Evolutionary conservation across 768 basidiomycete genomes (phyloP).

Genomic region (Tylopilus rubrobrunneus): DNA sequence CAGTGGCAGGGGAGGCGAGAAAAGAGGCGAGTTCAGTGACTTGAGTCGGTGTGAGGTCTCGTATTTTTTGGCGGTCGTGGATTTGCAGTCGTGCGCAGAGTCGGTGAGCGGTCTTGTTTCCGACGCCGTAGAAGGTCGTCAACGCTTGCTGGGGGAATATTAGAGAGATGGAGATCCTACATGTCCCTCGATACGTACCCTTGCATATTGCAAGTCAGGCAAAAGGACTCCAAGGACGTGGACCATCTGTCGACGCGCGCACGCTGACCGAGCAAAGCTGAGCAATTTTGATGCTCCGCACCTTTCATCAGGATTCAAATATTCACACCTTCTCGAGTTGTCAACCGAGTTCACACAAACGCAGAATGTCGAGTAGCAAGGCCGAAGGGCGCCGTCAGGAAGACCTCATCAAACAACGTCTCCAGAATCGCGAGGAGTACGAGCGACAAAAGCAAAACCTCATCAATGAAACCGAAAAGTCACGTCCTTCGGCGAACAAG

Average conservation of each 20-base stretch:
- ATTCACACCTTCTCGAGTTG: not conserved
- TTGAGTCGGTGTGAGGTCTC: slow-evolving; percentile 80
- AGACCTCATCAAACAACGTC: slow-evolving; percentile 79
- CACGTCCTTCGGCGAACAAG: slow-evolving; percentile 79
- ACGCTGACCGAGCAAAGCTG: not conserved
- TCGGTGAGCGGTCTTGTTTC: slow-evolving; percentile 65
- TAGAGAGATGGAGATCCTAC: not conserved
- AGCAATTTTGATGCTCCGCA: slow-evolving; percentile 26
- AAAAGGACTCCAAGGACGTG: slow-evolving; percentile 85
- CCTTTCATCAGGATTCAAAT: not conserved
- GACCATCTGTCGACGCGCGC: slow-evolving; percentile 58
- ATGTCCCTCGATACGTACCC: slow-evolving; percentile 46
- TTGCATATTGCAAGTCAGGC: slow-evolving; percentile 69
- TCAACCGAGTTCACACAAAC: slow-evolving; percentile 8
- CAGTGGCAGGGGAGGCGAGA: slow-evolving; percentile 83
- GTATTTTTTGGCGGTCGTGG: slow-evolving; percentile 79
- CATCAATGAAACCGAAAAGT: slow-evolving; percentile 88
- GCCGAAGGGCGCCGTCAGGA: slow-evolving; percentile 85
- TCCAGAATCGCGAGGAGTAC: slow-evolving; percentile 74
- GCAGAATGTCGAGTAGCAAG: slow-evolving; percentile 69
- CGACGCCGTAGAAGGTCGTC: slow-evolving; percentile 86
- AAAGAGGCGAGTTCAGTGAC: slow-evolving; percentile 90
- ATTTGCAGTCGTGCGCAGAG: slow-evolving; percentile 92
- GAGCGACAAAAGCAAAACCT: slow-evolving; percentile 78
- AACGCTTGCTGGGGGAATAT: slow-evolving; percentile 68